phyloP scores from a whole-genome alignment of 2,329 filamentous ascomycete genomes.

The Hypoxylon sp. region DNA sequence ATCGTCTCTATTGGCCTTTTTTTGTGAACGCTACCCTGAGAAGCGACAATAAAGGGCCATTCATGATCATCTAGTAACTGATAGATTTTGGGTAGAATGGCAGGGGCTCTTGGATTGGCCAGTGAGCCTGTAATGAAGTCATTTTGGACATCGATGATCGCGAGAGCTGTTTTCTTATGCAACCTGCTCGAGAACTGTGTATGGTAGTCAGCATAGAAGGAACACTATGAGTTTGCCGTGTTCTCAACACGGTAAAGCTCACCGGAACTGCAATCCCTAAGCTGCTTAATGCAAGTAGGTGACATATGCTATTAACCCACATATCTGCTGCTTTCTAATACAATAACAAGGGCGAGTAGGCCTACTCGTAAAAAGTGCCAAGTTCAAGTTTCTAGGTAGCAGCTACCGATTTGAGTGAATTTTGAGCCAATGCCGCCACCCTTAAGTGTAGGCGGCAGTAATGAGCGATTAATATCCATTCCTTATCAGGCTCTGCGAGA shows the following conservation, averaged over 20 bases:
- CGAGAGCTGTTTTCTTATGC: slow-evolving; percentile 45
- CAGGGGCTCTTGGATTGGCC: slow-evolving; percentile 40
- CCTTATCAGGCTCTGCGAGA: not conserved
- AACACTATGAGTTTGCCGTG: too few relatives aligned
- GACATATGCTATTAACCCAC: slow-evolving; percentile 17
- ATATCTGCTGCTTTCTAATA: slow-evolving; percentile 19
- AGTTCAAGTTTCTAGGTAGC: not conserved
- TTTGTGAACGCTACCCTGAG: slow-evolving; percentile 38
- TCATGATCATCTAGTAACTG: slow-evolving; percentile 44
- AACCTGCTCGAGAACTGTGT: slow-evolving; percentile 39
- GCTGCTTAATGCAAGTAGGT: slow-evolving; percentile 19
- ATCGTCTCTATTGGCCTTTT: not conserved
- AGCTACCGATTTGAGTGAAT: not conserved
- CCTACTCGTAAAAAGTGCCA: not conserved
- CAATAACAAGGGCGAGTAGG: not conserved
- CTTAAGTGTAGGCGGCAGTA: not conserved
- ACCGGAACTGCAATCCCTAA: slow-evolving; percentile 31
- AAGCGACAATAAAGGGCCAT: slow-evolving; percentile 46
- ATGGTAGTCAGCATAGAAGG: slow-evolving; percentile 3
- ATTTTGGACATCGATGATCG: slow-evolving; percentile 45
- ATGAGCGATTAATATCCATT: not conserved
- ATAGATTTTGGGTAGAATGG: slow-evolving; percentile 45
- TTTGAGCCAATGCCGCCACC: not conserved
- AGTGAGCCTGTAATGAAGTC: slow-evolving; percentile 46
- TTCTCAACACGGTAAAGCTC: not conserved